These are phyloP conservation scores for Carpinus fangiana DNA, from an alignment of 306 rosid species.

Conservation along the genomic window DNA sequence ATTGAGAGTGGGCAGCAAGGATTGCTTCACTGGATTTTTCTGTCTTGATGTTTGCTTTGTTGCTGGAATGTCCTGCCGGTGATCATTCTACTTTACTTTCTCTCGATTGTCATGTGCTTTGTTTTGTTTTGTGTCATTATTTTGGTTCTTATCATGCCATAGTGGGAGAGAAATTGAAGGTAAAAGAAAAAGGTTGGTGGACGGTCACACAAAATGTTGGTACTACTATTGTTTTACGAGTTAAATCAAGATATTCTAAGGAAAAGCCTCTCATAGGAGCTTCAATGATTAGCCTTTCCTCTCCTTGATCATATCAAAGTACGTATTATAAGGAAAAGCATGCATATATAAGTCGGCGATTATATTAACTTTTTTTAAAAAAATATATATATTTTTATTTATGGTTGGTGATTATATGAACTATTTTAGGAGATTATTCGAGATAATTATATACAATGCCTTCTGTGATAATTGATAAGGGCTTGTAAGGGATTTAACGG, in stretches of 20 bases:
- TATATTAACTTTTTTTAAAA: too few species aligned
- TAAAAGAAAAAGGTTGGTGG: neutral
- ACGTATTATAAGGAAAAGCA: too few species aligned
- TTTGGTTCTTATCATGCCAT: neutral
- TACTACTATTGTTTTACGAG: too few species aligned
- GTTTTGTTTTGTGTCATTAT: neutral
- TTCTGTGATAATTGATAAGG: constrained; percentile 38
- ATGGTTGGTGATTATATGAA: constrained; percentile 40
- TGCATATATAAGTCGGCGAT: too few species aligned
- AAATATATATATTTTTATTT: too few species aligned
- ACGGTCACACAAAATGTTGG: neutral
- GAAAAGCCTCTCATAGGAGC: too few species aligned
- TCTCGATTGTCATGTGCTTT: neutral
- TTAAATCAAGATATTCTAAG: neutral
- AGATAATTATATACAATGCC: constrained; percentile 66
- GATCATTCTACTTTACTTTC: neutral
- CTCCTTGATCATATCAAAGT: too few species aligned
- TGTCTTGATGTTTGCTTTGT: neutral
- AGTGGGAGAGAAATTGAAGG: neutral
- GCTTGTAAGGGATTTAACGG: constrained; percentile 54
- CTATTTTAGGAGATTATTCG: constrained; percentile 61
- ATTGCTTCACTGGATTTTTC: neutral
- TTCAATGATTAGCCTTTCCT: too few species aligned
- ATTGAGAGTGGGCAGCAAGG: too few species aligned
- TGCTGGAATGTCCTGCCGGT: neutral